Conservation (phyloP, 495 filamentous ascomycete genomes). For the Tuber aestivum region DNA sequence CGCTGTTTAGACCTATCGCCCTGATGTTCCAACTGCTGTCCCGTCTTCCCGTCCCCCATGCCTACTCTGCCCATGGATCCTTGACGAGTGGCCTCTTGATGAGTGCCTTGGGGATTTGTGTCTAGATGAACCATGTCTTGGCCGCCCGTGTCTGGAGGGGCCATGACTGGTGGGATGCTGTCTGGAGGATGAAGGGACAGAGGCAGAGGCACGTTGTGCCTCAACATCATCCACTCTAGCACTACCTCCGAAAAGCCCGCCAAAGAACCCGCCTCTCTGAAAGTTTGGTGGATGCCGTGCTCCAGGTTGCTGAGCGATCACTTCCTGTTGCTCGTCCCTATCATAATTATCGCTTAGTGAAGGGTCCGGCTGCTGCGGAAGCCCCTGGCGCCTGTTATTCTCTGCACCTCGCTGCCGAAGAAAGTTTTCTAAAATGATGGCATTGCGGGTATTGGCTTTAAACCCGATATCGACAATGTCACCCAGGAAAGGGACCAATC, state of each 20-base stretch:
- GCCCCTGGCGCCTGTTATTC: slow-evolving; percentile 46
- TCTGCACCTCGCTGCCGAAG: slow-evolving; percentile 56
- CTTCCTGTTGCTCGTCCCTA: slow-evolving; percentile 16
- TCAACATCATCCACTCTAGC: slow-evolving; percentile 29
- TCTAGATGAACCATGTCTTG: slow-evolving; percentile 9
- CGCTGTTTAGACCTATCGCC: slow-evolving; percentile 9
- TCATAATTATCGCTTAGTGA: slow-evolving; percentile 31
- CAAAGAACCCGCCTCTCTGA: neutral
- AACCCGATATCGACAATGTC: slow-evolving; percentile 68
- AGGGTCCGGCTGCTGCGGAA: slow-evolving; percentile 30
- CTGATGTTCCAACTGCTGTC: neutral
- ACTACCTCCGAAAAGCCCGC: slow-evolving; percentile 18
- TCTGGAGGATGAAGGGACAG: slow-evolving; percentile 1
- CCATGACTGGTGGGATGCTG: neutral
- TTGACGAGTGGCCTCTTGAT: slow-evolving; percentile 8
- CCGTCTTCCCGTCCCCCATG: slow-evolving; percentile 9
- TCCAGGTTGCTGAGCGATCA: slow-evolving; percentile 19
- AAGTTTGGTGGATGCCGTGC: slow-evolving; percentile 26
- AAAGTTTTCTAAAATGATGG: slow-evolving; percentile 64
- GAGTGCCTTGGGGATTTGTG: neutral
- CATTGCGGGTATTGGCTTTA: slow-evolving; percentile 71
- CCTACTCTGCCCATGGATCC: neutral
- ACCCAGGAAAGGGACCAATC: slow-evolving; percentile 77
- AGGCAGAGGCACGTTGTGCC: slow-evolving; percentile 12
- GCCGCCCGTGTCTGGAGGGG: neutral